Evolutionary conservation across 257 asterid species (phyloP), one percentile per base, ranked within the genome.

Genomic region (Nicotiana tabacum): DNA sequence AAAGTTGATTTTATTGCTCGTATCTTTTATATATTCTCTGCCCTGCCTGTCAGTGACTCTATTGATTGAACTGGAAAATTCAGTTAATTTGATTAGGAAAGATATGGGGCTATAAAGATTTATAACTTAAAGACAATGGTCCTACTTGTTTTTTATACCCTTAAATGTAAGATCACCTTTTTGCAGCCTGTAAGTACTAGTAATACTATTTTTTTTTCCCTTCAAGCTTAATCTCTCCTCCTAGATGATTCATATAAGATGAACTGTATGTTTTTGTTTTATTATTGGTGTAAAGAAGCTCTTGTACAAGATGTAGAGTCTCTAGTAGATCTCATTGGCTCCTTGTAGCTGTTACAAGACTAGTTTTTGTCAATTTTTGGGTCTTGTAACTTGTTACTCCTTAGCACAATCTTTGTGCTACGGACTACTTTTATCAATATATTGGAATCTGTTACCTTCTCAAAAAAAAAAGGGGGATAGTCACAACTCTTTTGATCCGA

Each of bases 151-250:
- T 17, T 5, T 74, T 48, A 3, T 51, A n/a, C 64, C 64, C 64
- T 74, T 74, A 48, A 51, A 74, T 51, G 80, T 51, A 48, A 15
- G 51, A 74, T 27, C 80, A 27, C 46, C 27, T 74, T 32, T 53
- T 74, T 74, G 80, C 64, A 27, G 27, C 80, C 61, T 72, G 79
- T 21, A 51, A 74, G 80, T 48, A 15, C 64, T 74, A 48, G 46
- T 74, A 18, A 27, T 51, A 15, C 18, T 27, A 12, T 43, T 43
- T 18, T n/a, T 35, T 12, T 43, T 39, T 21, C 21, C 21, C 60
- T 70, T 43, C 12, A 70, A 70, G 78, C 17, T n/a, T 57, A 57
- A 57, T 70, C 78, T 70, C n/a, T 70, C 60, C 56, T 70, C 60
- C 78, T 70, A 43, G 11, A 12, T 43, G 35, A 70, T 43, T 58